Conservation (phyloP, 2,329 filamentous ascomycete species). For the Bipolaris victoriae region DNA sequence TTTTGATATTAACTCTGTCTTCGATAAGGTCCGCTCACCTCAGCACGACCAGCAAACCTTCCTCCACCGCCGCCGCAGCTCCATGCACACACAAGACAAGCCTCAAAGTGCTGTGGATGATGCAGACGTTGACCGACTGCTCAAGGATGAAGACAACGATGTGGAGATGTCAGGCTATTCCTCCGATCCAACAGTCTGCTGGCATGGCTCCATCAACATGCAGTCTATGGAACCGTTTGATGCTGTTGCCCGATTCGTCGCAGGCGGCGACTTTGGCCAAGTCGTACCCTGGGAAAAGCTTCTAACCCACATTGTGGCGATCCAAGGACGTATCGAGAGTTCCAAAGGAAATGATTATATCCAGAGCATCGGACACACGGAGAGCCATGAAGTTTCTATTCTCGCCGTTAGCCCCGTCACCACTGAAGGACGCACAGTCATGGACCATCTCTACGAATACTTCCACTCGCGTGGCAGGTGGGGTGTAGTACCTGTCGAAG, state of each 20-base stretch:
- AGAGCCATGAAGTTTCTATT: conserved; percentile 82
- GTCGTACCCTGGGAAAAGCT: conserved; percentile 76
- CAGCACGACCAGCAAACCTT: conserved; percentile 56
- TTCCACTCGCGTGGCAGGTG: conserved; percentile 83
- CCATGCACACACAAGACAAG: conserved; percentile 51
- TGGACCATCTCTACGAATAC: conserved; percentile 83
- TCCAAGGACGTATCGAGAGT: conserved; percentile 81
- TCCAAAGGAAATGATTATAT: conserved; percentile 89
- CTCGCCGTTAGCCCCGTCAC: conserved; percentile 71
- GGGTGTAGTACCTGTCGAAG: conserved; percentile 70
- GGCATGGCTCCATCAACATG: conserved; percentile 63
- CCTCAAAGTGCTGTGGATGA: conserved; percentile 70
- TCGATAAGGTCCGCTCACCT: conserved; percentile 81
- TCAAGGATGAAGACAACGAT: conserved; percentile 80
- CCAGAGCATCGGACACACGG: conserved; percentile 81
- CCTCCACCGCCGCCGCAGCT: conserved; percentile 59
- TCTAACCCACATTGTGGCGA: conserved; percentile 71
- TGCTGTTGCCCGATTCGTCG: conserved; percentile 80
- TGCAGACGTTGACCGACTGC: conserved; percentile 85
- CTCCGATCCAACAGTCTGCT: conserved; percentile 70
- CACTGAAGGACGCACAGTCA: conserved; percentile 63
- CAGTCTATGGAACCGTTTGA: conserved; percentile 75
- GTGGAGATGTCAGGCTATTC: conserved; percentile 78
- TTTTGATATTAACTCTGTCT: conserved; percentile 87
- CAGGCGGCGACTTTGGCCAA: conserved; percentile 76